Conservation (phyloP, 2,329 filamentous ascomycete genomes). For the Stachybotrys chartarum region DNA sequence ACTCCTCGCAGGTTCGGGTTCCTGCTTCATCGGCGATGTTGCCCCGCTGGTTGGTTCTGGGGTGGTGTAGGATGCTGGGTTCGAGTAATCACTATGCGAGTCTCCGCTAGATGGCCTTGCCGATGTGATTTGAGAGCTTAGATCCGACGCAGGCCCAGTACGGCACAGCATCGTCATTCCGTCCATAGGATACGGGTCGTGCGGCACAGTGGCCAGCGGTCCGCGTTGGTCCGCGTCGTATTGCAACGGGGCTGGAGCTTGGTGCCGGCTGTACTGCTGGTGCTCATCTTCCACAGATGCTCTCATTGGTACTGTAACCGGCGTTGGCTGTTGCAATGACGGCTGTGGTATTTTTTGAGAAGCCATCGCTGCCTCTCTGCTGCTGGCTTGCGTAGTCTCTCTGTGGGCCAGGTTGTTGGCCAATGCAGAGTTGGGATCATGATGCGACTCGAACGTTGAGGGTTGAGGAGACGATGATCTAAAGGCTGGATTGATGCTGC, state of each 20-base stretch:
- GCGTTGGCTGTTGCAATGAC: slow-evolving; percentile 5
- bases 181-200: slow-evolving; percentile 90
- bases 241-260: slow-evolving; percentile 10
- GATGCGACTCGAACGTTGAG: slow-evolving; percentile 85
- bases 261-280: slow-evolving; percentile 7
- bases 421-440: slow-evolving; percentile 72
- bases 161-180: slow-evolving; percentile 98
- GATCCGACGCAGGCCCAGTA: slow-evolving; percentile 57
- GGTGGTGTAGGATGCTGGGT: slow-evolving; percentile 82
- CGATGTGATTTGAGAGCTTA: slow-evolving; percentile 42
- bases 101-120: slow-evolving; percentile 77
- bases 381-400: slow-evolving; percentile 32
- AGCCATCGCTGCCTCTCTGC: slow-evolving; percentile 3
- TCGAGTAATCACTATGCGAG: slow-evolving; percentile 85
- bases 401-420: slow-evolving; percentile 61
- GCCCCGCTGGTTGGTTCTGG: slow-evolving; percentile 70
- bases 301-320: slow-evolving; percentile 11
- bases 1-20: slow-evolving; percentile 36
- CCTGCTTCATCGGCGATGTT: slow-evolving; percentile 65
- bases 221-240: slow-evolving; percentile 48
- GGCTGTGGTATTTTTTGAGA: slow-evolving; percentile 6
- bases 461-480: slow-evolving; percentile 93
- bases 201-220: slow-evolving; percentile 64
- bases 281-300: slow-evolving; percentile 16
- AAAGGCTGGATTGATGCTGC: slow-evolving; percentile 92